Evolutionary conservation across 345 rosid species (phyloP), one percentile per base, ranked within the genome.

Genomic region (Xanthoceras sorbifolium): DNA sequence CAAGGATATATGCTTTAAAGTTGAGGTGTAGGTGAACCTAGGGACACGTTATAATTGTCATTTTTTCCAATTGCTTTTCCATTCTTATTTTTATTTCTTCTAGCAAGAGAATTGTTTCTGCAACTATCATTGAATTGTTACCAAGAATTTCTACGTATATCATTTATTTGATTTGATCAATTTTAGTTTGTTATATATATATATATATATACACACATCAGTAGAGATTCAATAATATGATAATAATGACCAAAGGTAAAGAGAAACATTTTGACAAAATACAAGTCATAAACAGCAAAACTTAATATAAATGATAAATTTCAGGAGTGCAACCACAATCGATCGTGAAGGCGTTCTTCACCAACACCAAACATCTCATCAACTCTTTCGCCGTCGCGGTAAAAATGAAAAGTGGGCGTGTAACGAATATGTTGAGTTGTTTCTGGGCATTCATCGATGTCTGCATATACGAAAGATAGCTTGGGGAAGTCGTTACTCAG

Each of bases 281-380:
- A 50, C 62, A 74, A 48, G 8, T 48, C 34, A 50, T 5, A n/a
- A 1, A 22, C 66, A 28, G 26, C 38, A 74, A 62, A 32, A 20
- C n/a, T n/a, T n/a, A n/a, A n/a, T n/a, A n/a, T n/a, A n/a, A n/a
- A n/a, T n/a, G n/a, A n/a, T 31, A 22, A 8, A 17, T 9, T 2
- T 94, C 89, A 94, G 48, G 98, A 94, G 70, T 93, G 98, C 77
- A 94, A 77, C 98, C 99, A 95, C 77, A 95, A 72, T 40, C 97
- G 94, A 80, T 95, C 98, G 28, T 84, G 98, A 34, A 96, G 86
- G 59, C 97, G 83, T 82, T 96, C 90, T 76, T 93, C 97, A 65
- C 99, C 97, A 6, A 91, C 92, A 38, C 99, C 99, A 18, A 81
- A 90, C 98, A 96, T 93, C 90, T 96, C 95, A 67, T 96, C 99